These are phyloP conservation scores for Phytopythium aichiense DNA, from an alignment of 352 stramenopile species.

Conservation along the genomic window DNA sequence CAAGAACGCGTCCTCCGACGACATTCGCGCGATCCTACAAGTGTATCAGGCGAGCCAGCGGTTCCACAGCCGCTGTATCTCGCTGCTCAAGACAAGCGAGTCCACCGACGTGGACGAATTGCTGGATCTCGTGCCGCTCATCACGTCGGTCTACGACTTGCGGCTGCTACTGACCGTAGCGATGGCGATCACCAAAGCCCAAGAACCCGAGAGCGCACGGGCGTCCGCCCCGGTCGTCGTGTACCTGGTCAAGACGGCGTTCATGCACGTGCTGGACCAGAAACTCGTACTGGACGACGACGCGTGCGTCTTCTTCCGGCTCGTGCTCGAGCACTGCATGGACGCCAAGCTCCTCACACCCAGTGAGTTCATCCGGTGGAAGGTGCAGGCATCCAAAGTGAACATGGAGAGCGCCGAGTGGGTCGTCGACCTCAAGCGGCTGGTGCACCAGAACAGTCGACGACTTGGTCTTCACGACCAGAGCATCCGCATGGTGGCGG, in stretches of 20 bases:
- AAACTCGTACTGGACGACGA: conserved; percentile 29
- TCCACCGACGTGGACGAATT: conserved; percentile 9
- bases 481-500: conserved; percentile 12
- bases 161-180: conserved; percentile 19
- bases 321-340: conserved; percentile 20
- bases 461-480: conserved; percentile 16
- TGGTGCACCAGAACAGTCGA: conserved; percentile 17
- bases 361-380: conserved; percentile 18
- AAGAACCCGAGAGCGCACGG: background rate
- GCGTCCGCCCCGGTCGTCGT: background rate
- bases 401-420: conserved; percentile 31
- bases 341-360: conserved; percentile 10
- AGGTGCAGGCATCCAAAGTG: conserved; percentile 29
- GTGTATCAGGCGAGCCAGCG: conserved; percentile 7
- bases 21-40: conserved; percentile 1
- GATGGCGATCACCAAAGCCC: background rate
- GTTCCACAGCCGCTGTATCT: conserved; percentile 2
- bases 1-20: background rate
- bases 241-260: conserved; percentile 15
- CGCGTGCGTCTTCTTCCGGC: conserved; percentile 28
- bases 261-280: conserved; percentile 20
- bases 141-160: conserved; percentile 35
- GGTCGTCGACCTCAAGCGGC: conserved; percentile 28
- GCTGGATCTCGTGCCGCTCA: conserved; percentile 15
- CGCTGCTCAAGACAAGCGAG: conserved; percentile 9